Percentiles rank a stretch among this genome's conserved stretches.
Evolutionary conservation across 1,284 basidiomycete species (phyloP).

Genomic region (Trichosporon asahii): DNA sequence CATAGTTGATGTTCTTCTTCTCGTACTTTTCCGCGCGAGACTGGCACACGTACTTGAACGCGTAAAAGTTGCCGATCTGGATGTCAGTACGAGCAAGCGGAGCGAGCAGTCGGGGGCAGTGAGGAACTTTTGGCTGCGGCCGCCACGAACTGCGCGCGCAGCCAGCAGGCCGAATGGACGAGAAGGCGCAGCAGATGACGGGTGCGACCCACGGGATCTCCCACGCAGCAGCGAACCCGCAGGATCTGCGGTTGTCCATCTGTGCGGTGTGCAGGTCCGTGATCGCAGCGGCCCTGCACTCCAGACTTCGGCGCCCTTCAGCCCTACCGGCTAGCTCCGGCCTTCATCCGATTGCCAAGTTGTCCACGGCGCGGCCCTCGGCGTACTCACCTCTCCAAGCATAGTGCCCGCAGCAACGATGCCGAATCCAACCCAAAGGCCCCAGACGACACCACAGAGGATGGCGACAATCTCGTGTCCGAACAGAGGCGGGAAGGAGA

Average conservation of each 20-base stretch:
- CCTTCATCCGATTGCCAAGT: no score
- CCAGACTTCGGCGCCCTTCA: no score
- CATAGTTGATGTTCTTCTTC: constrained; percentile 67
- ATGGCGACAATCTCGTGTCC: constrained; percentile 50
- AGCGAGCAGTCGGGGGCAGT: no score
- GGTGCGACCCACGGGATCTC: no score
- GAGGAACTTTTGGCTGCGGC: no score
- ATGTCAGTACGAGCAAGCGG: constrained; percentile 38
- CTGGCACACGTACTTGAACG: constrained; percentile 55
- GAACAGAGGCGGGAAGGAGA: constrained; percentile 51
- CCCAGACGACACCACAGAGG: constrained; percentile 47
- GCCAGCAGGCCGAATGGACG: no score
- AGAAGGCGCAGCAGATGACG: no score
- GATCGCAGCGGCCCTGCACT: background rate
- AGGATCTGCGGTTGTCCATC: background rate
- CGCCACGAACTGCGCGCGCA: no score
- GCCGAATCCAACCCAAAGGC: constrained; percentile 49
- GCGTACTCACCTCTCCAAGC: constrained; percentile 37
- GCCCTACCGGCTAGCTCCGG: no score
- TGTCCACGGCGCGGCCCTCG: no score
- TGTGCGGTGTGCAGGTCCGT: constrained; percentile 9
- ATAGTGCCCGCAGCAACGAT: constrained; percentile 42
- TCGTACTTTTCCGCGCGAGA: constrained; percentile 68
- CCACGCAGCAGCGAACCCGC: no score
- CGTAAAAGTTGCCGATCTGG: constrained; percentile 39